These are phyloP conservation scores for Porosira glacialis DNA, from an alignment of 352 stramenopile genomes.

Conservation along the genomic window DNA sequence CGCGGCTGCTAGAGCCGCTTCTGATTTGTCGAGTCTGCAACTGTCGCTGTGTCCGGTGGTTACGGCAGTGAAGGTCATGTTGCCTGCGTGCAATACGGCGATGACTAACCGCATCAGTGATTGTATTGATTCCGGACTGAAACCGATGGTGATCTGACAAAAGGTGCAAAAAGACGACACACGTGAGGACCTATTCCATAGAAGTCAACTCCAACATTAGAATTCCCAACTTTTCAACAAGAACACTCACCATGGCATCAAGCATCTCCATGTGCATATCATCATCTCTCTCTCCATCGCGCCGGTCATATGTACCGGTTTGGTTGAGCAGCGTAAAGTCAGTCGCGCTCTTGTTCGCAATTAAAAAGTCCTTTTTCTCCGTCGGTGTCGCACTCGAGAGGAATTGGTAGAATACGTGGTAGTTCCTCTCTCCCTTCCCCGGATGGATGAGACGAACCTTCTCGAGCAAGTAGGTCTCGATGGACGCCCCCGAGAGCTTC, in stretches of 20 bases:
- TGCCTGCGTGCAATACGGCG: conserved; percentile 81
- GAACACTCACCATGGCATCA: conserved; percentile 66
- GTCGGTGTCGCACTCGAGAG: conserved; percentile 81
- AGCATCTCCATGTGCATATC: conserved; percentile 69
- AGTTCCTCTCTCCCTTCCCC: conserved; percentile 92
- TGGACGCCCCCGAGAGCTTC: conserved; percentile 50
- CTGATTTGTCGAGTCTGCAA: conserved; percentile 80
- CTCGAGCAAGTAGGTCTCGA: conserved; percentile 96
- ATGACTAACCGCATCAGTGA: conserved; percentile 72
- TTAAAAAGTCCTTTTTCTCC: conserved; percentile 69
- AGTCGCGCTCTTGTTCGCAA: conserved; percentile 55
- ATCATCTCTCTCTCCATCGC: conserved; percentile 68
- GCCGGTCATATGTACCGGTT: conserved; percentile 80
- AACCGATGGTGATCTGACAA: conserved; percentile 69
- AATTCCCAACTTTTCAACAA: too few relatives aligned
- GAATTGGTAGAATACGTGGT: conserved; percentile 98
- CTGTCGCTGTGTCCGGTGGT: conserved; percentile 22
- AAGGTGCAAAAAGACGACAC: not conserved
- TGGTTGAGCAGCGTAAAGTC: conserved; percentile 88
- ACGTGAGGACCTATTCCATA: too few relatives aligned
- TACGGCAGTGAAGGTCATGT: conserved; percentile 83
- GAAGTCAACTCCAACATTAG: too few relatives aligned
- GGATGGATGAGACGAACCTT: conserved; percentile 95
- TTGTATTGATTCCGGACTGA: conserved; percentile 56
- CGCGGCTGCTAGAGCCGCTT: conserved; percentile 57